Base-by-base conservation (phyloP, 352 stramenopile species). In the Globisporangium abappressorium region DNA sequence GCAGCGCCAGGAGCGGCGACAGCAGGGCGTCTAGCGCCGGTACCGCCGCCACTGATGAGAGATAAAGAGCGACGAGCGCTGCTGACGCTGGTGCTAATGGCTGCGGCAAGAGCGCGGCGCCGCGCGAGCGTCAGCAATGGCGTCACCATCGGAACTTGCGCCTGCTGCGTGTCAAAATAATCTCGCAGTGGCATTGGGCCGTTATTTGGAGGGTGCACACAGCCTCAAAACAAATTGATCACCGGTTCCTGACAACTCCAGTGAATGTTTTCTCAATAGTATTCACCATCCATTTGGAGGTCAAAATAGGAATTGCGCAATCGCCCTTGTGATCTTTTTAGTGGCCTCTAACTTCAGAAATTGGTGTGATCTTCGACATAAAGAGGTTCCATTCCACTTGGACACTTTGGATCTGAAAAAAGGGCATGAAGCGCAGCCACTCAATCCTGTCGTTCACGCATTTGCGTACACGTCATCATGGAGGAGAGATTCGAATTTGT, bases 241-340 rank as follows among this genome's bases (percentile, higher is more conserved):
- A 33, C 30, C 30, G 3, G 3, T 33, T 33, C 30, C 5, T 33
- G 5, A 2, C 3, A 33, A 33, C 3, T 5, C 5, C 30, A 33
- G 30, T 33, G 30, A 6, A 33, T 33, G 30, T 33, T 33, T 34
- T 9, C 54, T 14, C 22, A 59, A 24, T 41, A 59, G 14, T 59
- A 38, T 59, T 41, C 26, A 22, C 30, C 20, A 8, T n/a, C 2
- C 5, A 2, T 28, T n/a, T 9, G 15, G 24, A 33, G 26, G 54
- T 59, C 54, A n/a, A 24, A 59, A 59, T 22, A 18, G 20, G 26
- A 14, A 22, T 59, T 62, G 56, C 56, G 56, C 56, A 62, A 62
- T 62, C 55, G 2, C 53, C 26, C 3, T 59, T 43, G 14, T 41
- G 53, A 11, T 38, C 54, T 14, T 38, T 59, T 53, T 53, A 22